Evolutionary conservation across 352 stramenopile genomes (phyloP).

Genomic region (Pythium rhizo-oryzae): DNA sequence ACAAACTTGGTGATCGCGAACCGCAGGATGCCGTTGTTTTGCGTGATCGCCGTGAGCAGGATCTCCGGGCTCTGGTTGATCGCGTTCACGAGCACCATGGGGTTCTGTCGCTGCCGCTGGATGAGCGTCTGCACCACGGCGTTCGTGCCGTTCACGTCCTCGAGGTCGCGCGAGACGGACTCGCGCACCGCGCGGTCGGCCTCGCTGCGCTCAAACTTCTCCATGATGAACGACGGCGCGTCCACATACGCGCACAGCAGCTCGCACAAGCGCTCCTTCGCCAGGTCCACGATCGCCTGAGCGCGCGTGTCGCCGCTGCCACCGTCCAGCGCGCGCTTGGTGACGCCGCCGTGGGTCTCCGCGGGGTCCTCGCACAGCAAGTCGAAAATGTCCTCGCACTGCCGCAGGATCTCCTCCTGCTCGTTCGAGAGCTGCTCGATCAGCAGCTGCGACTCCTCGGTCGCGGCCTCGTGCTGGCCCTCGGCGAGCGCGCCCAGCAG

Average conservation of each 20-base stretch:
- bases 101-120: constrained; percentile 52
- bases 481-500: constrained; percentile 38
- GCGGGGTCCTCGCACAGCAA: constrained; percentile 51
- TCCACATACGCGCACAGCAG: constrained; percentile 50
- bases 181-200: constrained; percentile 23
- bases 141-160: constrained; percentile 29
- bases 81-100: constrained; percentile 53
- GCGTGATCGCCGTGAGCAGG: constrained; percentile 54
- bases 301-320: not conserved
- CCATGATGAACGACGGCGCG: constrained; percentile 45
- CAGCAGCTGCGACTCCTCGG: constrained; percentile 16
- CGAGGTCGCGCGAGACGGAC: constrained; percentile 27
- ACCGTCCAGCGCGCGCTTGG: not conserved
- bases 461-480: constrained; percentile 18
- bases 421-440: constrained; percentile 29
- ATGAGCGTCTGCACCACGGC: constrained; percentile 57
- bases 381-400: constrained; percentile 65
- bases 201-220: constrained; percentile 51
- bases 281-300: constrained; percentile 6
- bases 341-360: not conserved
- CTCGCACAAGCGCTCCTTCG: constrained; percentile 42
- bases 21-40: constrained; percentile 71
- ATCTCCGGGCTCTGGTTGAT: constrained; percentile 73
- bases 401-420: constrained; percentile 38
- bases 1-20: constrained; percentile 76